These are phyloP conservation scores for Chalara sp. DNA, from an alignment of 2,329 filamentous ascomycete genomes.

Conservation along the genomic window DNA sequence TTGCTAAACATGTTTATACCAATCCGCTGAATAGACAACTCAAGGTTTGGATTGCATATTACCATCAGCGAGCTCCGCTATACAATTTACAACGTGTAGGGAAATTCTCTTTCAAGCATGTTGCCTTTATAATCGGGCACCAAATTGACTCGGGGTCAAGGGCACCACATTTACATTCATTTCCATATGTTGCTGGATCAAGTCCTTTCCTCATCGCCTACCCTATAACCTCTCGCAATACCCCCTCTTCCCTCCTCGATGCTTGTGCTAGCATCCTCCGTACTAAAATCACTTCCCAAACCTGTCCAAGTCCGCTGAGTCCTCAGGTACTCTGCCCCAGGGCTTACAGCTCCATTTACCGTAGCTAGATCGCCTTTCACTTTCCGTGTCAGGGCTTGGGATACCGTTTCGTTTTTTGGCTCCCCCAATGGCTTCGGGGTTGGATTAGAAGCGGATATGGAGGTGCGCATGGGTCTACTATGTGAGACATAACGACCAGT, in stretches of 20 bases:
- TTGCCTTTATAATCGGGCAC: no score
- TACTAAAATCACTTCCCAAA: conserved; percentile 76
- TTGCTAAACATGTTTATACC: no score
- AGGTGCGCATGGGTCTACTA: conserved; percentile 62
- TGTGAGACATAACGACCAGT: conserved; percentile 78
- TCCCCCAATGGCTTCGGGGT: conserved; percentile 1
- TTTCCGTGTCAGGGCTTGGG: conserved; percentile 55
- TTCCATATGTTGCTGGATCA: neutral
- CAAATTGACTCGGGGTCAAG: no score
- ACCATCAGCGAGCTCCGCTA: no score
- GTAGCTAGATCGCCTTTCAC: conserved; percentile 66
- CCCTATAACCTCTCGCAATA: conserved; percentile 80
- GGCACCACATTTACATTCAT: no score
- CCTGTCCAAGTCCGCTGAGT: conserved; percentile 87
- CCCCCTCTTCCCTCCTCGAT: conserved; percentile 85
- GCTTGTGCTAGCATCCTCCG: conserved; percentile 55
- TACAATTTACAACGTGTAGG: no score
- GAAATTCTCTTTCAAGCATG: no score
- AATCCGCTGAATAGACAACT: no score
- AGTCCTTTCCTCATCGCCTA: conserved; percentile 48
- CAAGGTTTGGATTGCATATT: no score
- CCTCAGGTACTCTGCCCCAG: conserved; percentile 80
- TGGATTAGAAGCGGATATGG: neutral
- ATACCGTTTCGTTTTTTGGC: conserved; percentile 25
- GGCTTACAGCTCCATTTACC: conserved; percentile 81